Percentiles rank a stretch among this genome's conserved stretches.
Evolutionary conservation across 768 basidiomycete species (phyloP).

Genomic region (Multifurca ochricompacta): DNA sequence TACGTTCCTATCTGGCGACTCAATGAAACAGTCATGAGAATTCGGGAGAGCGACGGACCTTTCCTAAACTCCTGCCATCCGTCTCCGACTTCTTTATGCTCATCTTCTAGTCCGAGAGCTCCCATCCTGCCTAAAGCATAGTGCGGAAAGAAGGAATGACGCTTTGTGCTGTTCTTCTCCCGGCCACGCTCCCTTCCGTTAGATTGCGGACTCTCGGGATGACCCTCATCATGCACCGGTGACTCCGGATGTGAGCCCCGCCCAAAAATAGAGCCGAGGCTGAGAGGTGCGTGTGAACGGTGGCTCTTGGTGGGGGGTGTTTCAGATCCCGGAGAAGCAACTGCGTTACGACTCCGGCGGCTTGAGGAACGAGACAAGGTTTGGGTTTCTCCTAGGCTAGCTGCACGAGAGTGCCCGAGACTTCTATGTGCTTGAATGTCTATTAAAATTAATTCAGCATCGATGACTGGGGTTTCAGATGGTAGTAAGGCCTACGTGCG

Average conservation of each 20-base stretch:
- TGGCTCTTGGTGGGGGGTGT: neutral
- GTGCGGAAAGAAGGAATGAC: conserved; percentile 27
- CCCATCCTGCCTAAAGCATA: conserved; percentile 33
- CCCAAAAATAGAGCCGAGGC: conserved; percentile 10
- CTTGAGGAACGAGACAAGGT: conserved; percentile 1
- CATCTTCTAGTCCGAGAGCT: conserved; percentile 35
- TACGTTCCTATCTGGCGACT: conserved; percentile 56
- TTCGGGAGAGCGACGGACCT: conserved; percentile 38
- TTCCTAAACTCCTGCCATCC: conserved; percentile 86
- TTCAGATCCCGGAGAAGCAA: neutral
- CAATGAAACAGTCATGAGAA: neutral
- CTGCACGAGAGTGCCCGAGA: neutral
- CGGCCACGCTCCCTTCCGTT: conserved; percentile 25
- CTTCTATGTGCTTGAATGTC: neutral
- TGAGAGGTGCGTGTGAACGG: neutral
- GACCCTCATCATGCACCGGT: conserved; percentile 2
- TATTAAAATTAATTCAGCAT: neutral
- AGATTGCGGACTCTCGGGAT: conserved; percentile 24
- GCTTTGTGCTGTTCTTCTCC: conserved; percentile 19
- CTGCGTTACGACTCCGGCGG: neutral
- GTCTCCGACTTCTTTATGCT: conserved; percentile 36
- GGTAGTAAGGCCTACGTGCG: neutral
- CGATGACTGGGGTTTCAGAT: neutral
- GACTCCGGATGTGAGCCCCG: conserved; percentile 2
- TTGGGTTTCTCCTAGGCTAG: neutral